Evolutionary conservation across 768 basidiomycete genomes (phyloP), one percentile per base, ranked within the genome.

Genomic region (Russula lepida): DNA sequence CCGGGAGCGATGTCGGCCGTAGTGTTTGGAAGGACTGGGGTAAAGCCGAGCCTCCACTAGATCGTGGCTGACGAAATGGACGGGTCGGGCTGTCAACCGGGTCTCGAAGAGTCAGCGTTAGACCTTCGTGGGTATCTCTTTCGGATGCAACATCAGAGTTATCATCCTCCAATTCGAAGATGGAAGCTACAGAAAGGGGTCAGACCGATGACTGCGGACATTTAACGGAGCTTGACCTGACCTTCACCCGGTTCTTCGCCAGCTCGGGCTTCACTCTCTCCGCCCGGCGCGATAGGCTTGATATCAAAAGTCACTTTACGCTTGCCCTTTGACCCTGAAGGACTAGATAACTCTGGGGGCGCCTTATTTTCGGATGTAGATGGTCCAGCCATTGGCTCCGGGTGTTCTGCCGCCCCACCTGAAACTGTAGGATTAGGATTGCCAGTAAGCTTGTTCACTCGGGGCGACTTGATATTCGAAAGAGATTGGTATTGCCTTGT

Each of bases 261-360:
- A 50, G 19, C 30, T 28, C 35, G 25, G 39, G 32, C 39, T 52
- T 57, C 74, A 72, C 43, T 71, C 71, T 46, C 69, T 68, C 58
- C 72, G 73, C 21, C 71, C 60, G 77, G 73, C 12, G 80, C 77
- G 41, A 77, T 82, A 23, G 84, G 80, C 68, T 84, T 75, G 52
- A 86, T 80, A 64, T 89, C 81, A 67, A 90, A 90, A 9, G 85
- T 88, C 32, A 90, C 85, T 70, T 83, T 87, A 62, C 82, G 77
- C 71, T 84, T 88, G 53, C 77, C 74, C 76, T 75, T 86, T 75
- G 69, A 58, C 32, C 58, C 54, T 35, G 56, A 48, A 11, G 66
- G 55, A 48, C 64, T 66, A 9, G 65, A 59, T 12, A 39, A 19
- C 13, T 49, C 56, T n/a, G 32, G 35, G 19, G 23, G 19, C 19